Conservation (phyloP, 345 rosid genomes). For the Salix viminalis region DNA sequence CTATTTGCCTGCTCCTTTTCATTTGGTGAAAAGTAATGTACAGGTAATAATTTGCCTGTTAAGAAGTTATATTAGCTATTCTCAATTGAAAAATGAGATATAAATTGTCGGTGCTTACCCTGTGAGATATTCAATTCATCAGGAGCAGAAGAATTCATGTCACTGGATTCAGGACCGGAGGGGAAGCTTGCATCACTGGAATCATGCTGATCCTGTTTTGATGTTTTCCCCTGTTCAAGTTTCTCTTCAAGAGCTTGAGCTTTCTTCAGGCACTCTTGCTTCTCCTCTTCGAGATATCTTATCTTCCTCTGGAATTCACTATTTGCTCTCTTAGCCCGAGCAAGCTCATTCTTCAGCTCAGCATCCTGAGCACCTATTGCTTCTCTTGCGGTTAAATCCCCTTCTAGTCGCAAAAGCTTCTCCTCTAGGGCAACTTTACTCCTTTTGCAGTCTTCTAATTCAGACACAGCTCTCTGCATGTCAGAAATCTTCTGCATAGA, state of each 20-base stretch:
- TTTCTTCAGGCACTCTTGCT: conserved; percentile 36
- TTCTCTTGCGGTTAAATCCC: conserved; percentile 63
- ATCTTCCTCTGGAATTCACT: conserved; percentile 49
- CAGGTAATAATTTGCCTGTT: background rate
- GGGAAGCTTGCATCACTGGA: conserved; percentile 13
- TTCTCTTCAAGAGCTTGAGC: conserved; percentile 31
- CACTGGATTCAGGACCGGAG: conserved; percentile 6
- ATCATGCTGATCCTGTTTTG: conserved; percentile 11
- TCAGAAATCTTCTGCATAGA: conserved; percentile 32
- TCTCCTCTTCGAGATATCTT: conserved; percentile 48
- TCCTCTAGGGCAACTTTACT: conserved; percentile 55
- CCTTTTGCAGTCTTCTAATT: conserved; percentile 43
- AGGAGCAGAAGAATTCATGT: conserved; percentile 6
- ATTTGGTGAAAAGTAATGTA: background rate
- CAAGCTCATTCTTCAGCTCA: conserved; percentile 52
- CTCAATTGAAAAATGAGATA: conserved; percentile 4
- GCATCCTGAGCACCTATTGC: conserved; percentile 51
- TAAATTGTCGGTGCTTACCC: conserved; percentile 27
- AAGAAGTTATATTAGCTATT: background rate
- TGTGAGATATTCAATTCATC: conserved; percentile 19
- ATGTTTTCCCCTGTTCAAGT: conserved; percentile 23
- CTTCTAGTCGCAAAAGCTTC: conserved; percentile 56
- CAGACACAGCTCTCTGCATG: conserved; percentile 38
- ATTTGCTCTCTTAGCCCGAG: conserved; percentile 48
- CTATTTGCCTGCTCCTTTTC: background rate